Base-by-base conservation (phyloP, 148 eudicot genomes). In the Rhododendron kiyosumense region DNA sequence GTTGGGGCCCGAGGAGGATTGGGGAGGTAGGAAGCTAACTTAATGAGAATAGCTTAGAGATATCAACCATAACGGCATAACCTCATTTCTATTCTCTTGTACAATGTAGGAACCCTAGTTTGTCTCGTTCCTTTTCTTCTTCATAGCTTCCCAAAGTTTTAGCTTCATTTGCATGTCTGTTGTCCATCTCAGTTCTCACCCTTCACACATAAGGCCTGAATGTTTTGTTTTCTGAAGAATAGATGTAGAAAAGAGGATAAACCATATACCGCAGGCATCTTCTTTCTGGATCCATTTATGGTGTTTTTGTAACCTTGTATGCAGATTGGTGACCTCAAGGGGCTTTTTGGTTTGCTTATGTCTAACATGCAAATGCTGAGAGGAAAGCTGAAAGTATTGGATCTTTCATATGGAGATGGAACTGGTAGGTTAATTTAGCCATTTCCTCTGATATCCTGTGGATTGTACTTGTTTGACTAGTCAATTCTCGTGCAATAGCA, bases 311-410 rank as follows among this genome's bases (percentile, higher is more conserved):
- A 61, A 76, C 76, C 5, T 74, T 48, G 78, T 61, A 61, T 87
- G 88, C 94, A 96, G 98, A 85, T 95, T 89, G 99, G 98, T 69
- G 98, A 95, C 86, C 94, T 97, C 65, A 97, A 94, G 83, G 99
- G 99, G 61, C 54, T 94, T 4, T 93, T 93, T 82, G 98, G 99
- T 74, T 89, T 97, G 88, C 74, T 93, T 74, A 91, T 90, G 87
- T 93, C 94, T 65, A 85, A 89, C 88, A 85, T 97, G 86, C 95
- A 95, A 86, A 85, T 92, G 90, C 93, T 97, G 81, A 93, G 98
- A 85, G 89, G 87, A 83, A 97, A 94, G 87, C 86, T 95, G 85
- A 93, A 95, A 92, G 96, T 97, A n/a, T 81, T 94, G 86, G 99
- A 97, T 87, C 78, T 90, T 84, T 88, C 98, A 4, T 94, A 91